These are phyloP conservation scores for Phytopythium cucurbitacearum DNA, from an alignment of 352 stramenopile genomes.

Conservation along the genomic window DNA sequence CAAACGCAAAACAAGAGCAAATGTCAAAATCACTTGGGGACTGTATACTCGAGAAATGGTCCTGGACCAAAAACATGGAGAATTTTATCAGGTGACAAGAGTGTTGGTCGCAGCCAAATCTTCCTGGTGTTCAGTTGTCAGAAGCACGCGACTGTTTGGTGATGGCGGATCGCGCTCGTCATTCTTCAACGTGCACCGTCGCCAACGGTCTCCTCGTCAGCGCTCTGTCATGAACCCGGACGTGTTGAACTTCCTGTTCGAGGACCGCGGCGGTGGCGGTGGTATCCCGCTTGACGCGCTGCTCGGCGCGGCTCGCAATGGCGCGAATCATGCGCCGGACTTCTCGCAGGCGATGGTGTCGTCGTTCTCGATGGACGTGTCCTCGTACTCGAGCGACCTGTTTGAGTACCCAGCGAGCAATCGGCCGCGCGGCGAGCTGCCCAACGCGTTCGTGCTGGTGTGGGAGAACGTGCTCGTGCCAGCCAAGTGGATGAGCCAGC, in stretches of 20 bases:
- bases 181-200: too few relatives aligned
- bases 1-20: too few relatives aligned
- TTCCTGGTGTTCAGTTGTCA: too few relatives aligned
- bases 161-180: too few relatives aligned
- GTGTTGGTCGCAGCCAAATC: too few relatives aligned
- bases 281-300: slow-evolving; percentile 2
- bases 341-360: slow-evolving; percentile 50
- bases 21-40: too few relatives aligned
- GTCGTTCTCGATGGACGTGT: slow-evolving; percentile 62
- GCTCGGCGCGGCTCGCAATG: slow-evolving; percentile 4
- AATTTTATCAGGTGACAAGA: too few relatives aligned
- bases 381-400: slow-evolving; percentile 45
- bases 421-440: slow-evolving; percentile 14
- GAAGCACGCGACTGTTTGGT: too few relatives aligned
- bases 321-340: slow-evolving; percentile 24
- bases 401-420: slow-evolving; percentile 42
- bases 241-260: slow-evolving; percentile 23
- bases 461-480: slow-evolving; percentile 68
- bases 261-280: slow-evolving; percentile 5
- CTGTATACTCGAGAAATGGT: too few relatives aligned
- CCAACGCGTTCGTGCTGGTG: slow-evolving; percentile 60
- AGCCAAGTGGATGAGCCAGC: slow-evolving; percentile 57
- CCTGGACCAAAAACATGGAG: too few relatives aligned
- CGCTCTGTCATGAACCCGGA: slow-evolving; percentile 22
- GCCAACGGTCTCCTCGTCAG: too few relatives aligned